A percentile compares a stretch with the other conserved stretches of the same genome.
Evolutionary conservation across 257 asterid genomes (phyloP).

Genomic region (Cordia subcordata): DNA sequence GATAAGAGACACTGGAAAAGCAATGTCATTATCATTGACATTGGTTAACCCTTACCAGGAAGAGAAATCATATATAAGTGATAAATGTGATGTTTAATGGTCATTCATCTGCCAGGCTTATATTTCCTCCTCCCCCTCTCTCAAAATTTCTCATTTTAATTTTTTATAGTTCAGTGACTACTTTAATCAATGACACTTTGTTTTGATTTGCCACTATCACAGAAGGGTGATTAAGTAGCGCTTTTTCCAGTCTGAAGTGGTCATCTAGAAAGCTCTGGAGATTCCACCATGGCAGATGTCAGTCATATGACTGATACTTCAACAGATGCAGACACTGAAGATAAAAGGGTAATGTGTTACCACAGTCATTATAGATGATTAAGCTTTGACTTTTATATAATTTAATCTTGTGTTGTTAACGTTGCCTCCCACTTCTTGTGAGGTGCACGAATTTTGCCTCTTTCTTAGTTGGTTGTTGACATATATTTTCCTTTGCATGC

Average conservation of each 20-base stretch:
- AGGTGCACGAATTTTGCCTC: background rate
- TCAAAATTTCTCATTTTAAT: background rate
- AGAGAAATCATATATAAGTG: too few relatives aligned
- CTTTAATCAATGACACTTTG: slow-evolving; percentile 1
- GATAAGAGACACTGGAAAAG: too few relatives aligned
- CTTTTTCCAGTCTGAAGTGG: slow-evolving; percentile 19
- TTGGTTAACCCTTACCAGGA: too few relatives aligned
- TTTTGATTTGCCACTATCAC: slow-evolving; percentile 9
- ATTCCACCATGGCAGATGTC: slow-evolving; percentile 60
- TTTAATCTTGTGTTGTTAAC: background rate
- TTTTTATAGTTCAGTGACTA: background rate
- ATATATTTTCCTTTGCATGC: slow-evolving; percentile 20
- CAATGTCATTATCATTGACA: too few relatives aligned
- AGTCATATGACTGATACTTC: slow-evolving; percentile 90
- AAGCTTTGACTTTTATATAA: background rate
- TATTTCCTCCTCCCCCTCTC: too few relatives aligned
- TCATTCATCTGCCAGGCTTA: too few relatives aligned
- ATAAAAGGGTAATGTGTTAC: slow-evolving; percentile 49
- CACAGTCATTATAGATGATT: background rate
- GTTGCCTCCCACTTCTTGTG: background rate
- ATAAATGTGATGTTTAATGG: too few relatives aligned
- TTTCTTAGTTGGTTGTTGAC: background rate
- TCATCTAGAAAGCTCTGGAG: slow-evolving; percentile 25
- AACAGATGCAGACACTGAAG: slow-evolving; percentile 93
- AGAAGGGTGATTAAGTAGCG: slow-evolving; percentile 21